Evolutionary conservation across 768 basidiomycete genomes (phyloP).

Genomic region (Lactarius trivialis): DNA sequence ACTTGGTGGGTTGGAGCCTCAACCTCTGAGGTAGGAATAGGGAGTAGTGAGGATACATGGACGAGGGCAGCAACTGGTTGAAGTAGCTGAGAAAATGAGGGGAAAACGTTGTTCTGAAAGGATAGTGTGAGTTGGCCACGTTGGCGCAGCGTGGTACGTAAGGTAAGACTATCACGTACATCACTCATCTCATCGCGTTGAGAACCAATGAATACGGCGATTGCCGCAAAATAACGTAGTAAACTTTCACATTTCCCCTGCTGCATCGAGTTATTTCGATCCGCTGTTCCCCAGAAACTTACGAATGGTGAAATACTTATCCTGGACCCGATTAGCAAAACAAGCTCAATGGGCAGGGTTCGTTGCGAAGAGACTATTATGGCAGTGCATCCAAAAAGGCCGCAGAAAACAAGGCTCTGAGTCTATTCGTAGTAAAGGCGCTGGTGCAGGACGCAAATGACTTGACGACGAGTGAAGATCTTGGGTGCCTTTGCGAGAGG

Average conservation of each 20-base stretch:
- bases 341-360: not conserved
- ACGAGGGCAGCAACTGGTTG: conserved; percentile 1
- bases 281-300: not conserved
- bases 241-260: not conserved
- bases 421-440: not conserved
- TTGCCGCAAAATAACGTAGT: not conserved
- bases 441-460: not conserved
- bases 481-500: not conserved
- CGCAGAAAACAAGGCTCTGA: not conserved
- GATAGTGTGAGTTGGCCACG: conserved; percentile 15
- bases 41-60: not conserved
- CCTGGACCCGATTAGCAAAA: not conserved
- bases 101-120: conserved; percentile 12
- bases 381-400: not conserved
- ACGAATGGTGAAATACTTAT: not conserved
- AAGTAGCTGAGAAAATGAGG: conserved; percentile 17
- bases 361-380: not conserved
- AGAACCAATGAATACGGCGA: not conserved
- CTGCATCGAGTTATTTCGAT: not conserved
- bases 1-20: not conserved
- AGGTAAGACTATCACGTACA: conserved; percentile 6
- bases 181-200: conserved; percentile 10
- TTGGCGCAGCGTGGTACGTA: conserved; percentile 11
- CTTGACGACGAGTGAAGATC: not conserved
- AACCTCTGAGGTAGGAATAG: not conserved